A percentile compares a stretch with the other conserved stretches of the same genome.
These are phyloP conservation scores for Arthroderma uncinatum DNA, from an alignment of 2,329 filamentous ascomycete species.

Conservation along the genomic window DNA sequence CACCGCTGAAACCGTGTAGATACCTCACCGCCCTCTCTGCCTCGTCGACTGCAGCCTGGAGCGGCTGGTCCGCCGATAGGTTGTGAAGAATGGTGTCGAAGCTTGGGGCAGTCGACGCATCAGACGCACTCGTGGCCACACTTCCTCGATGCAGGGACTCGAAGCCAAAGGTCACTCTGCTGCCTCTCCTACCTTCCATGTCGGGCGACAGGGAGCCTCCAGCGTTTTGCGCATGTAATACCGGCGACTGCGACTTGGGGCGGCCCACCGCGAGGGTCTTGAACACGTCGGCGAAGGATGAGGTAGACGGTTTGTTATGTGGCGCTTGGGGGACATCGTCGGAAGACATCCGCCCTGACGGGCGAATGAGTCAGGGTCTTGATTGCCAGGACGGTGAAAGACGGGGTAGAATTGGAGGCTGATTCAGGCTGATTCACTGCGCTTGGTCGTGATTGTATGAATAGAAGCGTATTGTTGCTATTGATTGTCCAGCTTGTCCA, in stretches of 20 bases:
- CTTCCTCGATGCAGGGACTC: constrained; percentile 35
- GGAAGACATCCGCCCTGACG: constrained; percentile 31
- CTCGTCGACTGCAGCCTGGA: constrained; percentile 30
- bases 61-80: constrained; percentile 26
- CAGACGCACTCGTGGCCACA: constrained; percentile 25
- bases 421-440: background rate
- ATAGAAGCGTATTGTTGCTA: background rate
- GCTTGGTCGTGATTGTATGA: background rate
- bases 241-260: constrained; percentile 30
- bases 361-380: constrained; percentile 3
- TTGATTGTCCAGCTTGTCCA: too few relatives aligned
- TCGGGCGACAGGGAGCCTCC: constrained; percentile 21
- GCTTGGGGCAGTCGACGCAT: constrained; percentile 27
- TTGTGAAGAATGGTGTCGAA: constrained; percentile 29
- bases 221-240: constrained; percentile 24
- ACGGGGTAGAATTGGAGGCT: background rate
- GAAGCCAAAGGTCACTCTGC: constrained; percentile 25
- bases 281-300: constrained; percentile 34
- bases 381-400: background rate
- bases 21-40: constrained; percentile 27
- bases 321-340: constrained; percentile 30
- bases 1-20: constrained; percentile 28
- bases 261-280: constrained; percentile 32
- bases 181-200: constrained; percentile 27
- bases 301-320: constrained; percentile 27